A percentile compares a stretch with the other conserved stretches of the same genome.
These are phyloP conservation scores for Apiotrichum laibachii DNA, from an alignment of 1,284 basidiomycete species.

Conservation along the genomic window DNA sequence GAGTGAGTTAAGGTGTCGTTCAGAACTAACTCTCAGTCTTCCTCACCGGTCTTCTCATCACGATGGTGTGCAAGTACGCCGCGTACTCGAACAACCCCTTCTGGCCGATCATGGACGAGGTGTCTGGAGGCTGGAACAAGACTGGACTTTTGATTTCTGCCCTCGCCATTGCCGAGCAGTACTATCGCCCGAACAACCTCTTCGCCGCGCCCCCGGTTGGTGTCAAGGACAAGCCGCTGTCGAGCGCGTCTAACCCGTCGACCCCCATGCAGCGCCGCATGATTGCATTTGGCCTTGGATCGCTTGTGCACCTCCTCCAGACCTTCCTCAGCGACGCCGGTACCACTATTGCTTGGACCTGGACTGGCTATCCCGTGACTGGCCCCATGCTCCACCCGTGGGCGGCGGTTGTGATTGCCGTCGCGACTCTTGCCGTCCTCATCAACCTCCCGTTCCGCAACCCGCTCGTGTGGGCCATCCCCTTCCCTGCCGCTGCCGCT, in stretches of 20 bases:
- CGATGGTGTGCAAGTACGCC: conserved; percentile 70
- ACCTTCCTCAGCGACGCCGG: conserved; percentile 74
- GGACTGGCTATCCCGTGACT: conserved; percentile 78
- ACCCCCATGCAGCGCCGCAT: conserved; percentile 19
- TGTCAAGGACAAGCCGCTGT: conserved; percentile 18
- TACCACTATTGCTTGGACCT: conserved; percentile 84
- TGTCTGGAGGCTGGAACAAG: conserved; percentile 70
- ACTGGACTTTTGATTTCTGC: conserved; percentile 57
- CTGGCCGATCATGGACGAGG: conserved; percentile 72
- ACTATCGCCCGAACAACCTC: conserved; percentile 34
- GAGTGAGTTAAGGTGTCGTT: conserved; percentile 55
- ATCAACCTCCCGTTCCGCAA: conserved; percentile 50
- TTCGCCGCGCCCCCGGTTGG: conserved; percentile 34
- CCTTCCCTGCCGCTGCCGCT: conserved; percentile 51
- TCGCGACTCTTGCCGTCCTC: conserved; percentile 60
- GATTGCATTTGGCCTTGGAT: conserved; percentile 62
- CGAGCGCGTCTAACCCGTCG: neutral
- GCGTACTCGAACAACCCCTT: conserved; percentile 82
- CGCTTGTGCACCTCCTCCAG: conserved; percentile 72
- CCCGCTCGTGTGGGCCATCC: conserved; percentile 7
- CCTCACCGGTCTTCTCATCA: conserved; percentile 65
- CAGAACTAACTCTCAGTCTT: conserved; percentile 54
- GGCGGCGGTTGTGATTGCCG: conserved; percentile 66
- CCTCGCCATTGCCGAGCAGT: conserved; percentile 43
- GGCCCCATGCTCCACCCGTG: conserved; percentile 75